A percentile compares a stretch with the other conserved stretches of the same genome.
Evolutionary conservation across 1,139 yeast species (phyloP).

Genomic region (Hyphopichia wangnamkhiaoensis): DNA sequence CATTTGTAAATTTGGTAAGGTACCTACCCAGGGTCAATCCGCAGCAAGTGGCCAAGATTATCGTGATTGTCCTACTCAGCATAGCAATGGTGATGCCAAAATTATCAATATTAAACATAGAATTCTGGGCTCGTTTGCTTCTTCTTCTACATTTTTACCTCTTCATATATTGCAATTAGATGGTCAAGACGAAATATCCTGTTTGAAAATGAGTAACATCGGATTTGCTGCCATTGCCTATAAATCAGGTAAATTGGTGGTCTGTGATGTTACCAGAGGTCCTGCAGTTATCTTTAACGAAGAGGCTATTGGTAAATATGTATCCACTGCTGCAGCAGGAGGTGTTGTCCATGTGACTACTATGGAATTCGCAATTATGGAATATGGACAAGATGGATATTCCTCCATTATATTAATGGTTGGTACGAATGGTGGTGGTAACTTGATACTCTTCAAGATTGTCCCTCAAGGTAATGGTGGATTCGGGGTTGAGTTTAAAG

Average conservation of each 20-base stretch:
- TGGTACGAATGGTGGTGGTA: constrained; percentile 80
- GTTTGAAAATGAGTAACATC: constrained; percentile 66
- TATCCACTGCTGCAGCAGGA: constrained; percentile 35
- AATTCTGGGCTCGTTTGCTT: constrained; percentile 34
- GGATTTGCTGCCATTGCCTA: constrained; percentile 89
- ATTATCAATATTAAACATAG: constrained; percentile 33
- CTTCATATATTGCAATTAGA: constrained; percentile 43
- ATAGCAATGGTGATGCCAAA: constrained; percentile 36
- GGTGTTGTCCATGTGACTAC: constrained; percentile 49
- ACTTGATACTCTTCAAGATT: constrained; percentile 65
- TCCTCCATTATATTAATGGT: constrained; percentile 72
- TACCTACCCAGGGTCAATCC: constrained; percentile 9
- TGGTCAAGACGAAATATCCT: constrained; percentile 49
- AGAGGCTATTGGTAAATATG: constrained; percentile 42
- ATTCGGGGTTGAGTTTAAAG: constrained; percentile 60
- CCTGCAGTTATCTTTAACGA: constrained; percentile 70
- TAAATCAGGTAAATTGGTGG: constrained; percentile 69
- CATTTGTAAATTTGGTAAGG: constrained; percentile 68
- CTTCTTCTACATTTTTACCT: constrained; percentile 60
- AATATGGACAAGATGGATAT: constrained; percentile 61
- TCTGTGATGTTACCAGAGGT: constrained; percentile 77
- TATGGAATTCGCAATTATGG: constrained; percentile 74
- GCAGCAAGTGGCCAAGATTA: constrained; percentile 24
- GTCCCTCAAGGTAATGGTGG: constrained; percentile 71
- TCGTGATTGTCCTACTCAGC: constrained; percentile 31